A percentile compares a stretch with the other conserved stretches of the same genome.
phyloP scores from a whole-genome alignment of 2,329 filamentous ascomycete genomes.

The Scleromitrula shiraiana region DNA sequence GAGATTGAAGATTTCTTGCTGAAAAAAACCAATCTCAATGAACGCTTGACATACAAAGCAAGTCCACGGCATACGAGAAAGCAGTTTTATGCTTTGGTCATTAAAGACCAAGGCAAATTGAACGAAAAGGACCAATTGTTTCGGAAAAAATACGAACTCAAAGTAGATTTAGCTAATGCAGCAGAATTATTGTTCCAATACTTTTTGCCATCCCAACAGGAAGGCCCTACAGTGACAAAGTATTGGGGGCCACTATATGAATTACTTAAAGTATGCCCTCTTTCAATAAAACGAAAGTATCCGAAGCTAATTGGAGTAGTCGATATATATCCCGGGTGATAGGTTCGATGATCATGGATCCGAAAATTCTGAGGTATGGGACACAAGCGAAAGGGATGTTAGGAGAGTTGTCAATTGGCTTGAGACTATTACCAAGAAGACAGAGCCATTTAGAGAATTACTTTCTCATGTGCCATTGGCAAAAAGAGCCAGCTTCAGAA shows the following conservation, averaged over 20 bases:
- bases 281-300: neutral
- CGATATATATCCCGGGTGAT: neutral
- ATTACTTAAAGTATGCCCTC: constrained; percentile 26
- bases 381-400: too few relatives aligned
- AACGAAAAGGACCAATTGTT: constrained; percentile 19
- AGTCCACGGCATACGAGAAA: neutral
- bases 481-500: constrained; percentile 9
- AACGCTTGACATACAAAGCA: neutral
- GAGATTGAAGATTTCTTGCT: neutral
- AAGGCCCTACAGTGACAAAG: constrained; percentile 34
- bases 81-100: neutral
- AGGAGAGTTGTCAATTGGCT: neutral
- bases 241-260: constrained; percentile 38
- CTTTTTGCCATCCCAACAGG: constrained; percentile 34
- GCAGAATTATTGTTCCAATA: constrained; percentile 35
- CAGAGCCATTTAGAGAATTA: neutral
- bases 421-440: neutral
- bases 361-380: too few relatives aligned
- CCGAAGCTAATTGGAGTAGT: neutral
- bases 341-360: too few relatives aligned
- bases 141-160: constrained; percentile 17
- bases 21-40: neutral
- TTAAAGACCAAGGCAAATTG: neutral
- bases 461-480: neutral
- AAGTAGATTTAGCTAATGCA: constrained; percentile 35